These are phyloP conservation scores for Allomyces macrogynus DNA, from an alignment of 192 early-diverging fungal genomes.

Conservation along the genomic window DNA sequence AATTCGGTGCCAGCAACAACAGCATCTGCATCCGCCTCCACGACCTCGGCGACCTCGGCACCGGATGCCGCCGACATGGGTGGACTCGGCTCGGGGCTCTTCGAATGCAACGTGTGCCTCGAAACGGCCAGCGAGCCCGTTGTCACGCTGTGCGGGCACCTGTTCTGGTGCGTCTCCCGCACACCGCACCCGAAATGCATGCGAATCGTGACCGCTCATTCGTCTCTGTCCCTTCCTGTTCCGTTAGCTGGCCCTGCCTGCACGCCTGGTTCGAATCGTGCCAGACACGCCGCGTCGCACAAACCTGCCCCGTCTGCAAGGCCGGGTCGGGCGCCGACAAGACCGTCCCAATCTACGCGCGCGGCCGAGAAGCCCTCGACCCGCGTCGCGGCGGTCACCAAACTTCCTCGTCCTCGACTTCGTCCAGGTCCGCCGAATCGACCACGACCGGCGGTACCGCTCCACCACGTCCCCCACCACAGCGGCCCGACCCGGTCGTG, in stretches of 20 bases:
- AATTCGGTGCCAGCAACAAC: no score
- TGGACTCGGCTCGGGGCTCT: not conserved
- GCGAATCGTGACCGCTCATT: not conserved
- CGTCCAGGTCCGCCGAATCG: not conserved
- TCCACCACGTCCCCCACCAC: not conserved
- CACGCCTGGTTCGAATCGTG: not conserved
- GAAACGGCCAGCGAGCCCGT: conserved; percentile 23
- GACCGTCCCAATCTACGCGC: conserved; percentile 19
- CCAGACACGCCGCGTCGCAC: not conserved
- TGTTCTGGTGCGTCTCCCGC: conserved; percentile 14
- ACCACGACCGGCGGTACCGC: not conserved
- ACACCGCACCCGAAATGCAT: not conserved
- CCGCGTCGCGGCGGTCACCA: not conserved
- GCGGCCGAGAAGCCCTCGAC: conserved; percentile 6
- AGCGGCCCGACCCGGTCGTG: not conserved
- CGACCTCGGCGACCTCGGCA: no score
- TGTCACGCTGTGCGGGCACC: conserved; percentile 26
- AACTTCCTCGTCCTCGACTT: not conserved
- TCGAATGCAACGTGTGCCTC: conserved; percentile 9
- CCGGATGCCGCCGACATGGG: no score
- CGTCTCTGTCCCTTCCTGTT: no score
- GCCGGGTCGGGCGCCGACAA: conserved; percentile 16
- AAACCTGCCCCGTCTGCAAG: conserved; percentile 27
- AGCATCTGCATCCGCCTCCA: no score
- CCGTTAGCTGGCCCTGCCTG: not conserved